phyloP scores from a whole-genome alignment of 164 flowering plant species.

The Stephania japonica region DNA sequence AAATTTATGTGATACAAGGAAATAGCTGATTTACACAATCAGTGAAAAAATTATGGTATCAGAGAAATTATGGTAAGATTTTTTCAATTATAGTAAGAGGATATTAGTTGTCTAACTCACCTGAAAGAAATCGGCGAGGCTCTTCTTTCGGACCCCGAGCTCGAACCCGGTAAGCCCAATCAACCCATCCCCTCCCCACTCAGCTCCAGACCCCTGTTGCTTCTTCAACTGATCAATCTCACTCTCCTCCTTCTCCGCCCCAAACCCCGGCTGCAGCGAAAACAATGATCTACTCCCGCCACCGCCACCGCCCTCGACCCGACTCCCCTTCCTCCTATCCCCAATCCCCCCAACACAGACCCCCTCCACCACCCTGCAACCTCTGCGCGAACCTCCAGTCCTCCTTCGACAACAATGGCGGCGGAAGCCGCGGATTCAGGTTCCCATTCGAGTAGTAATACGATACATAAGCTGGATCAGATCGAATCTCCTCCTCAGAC shows the following conservation, averaged over 20 bases:
- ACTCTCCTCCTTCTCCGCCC: slow-evolving; percentile 28
- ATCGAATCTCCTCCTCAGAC: slow-evolving; percentile 54
- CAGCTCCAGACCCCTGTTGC: slow-evolving; percentile 17
- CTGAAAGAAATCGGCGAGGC: slow-evolving; percentile 73
- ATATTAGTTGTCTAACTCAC: no score
- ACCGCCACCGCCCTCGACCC: slow-evolving; percentile 22
- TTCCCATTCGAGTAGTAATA: slow-evolving; percentile 66
- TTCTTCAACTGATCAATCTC: slow-evolving; percentile 19
- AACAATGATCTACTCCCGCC: slow-evolving; percentile 39
- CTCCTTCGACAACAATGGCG: slow-evolving; percentile 68
- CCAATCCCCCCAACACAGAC: slow-evolving; percentile 47
- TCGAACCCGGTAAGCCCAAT: slow-evolving; percentile 70
- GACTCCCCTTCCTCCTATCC: slow-evolving; percentile 51
- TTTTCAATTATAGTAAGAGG: no score
- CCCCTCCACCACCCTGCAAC: slow-evolving; percentile 32
- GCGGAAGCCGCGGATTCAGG: slow-evolving; percentile 78
- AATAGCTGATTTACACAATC: no score
- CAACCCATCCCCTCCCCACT: slow-evolving; percentile 64
- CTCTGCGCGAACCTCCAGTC: slow-evolving; percentile 68
- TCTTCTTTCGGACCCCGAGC: slow-evolving; percentile 56
- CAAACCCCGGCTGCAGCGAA: slow-evolving; percentile 43
- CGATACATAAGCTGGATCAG: slow-evolving; percentile 66
- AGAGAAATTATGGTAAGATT: no score
- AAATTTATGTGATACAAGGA: no score
- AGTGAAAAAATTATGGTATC: no score